Evolutionary conservation across 768 basidiomycete species (phyloP).

Genomic region (Amanita subjunquillea): DNA sequence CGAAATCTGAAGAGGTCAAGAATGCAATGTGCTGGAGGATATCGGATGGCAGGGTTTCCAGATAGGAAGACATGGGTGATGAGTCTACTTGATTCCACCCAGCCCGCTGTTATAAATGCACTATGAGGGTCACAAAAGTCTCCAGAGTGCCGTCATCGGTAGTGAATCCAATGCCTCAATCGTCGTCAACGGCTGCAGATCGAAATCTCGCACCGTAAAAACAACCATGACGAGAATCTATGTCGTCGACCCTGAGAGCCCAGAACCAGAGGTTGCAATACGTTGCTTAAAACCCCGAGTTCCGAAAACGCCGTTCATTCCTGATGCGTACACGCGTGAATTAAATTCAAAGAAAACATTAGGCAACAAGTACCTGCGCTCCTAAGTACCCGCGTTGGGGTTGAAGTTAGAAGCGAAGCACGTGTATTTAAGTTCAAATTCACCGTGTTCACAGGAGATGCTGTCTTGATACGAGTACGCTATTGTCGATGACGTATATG

Average conservation of each 20-base stretch:
- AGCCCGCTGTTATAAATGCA: background rate
- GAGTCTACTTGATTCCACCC: background rate
- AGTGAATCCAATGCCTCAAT: background rate
- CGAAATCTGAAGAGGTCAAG: slow-evolving; percentile 27
- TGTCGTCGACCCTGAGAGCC: background rate
- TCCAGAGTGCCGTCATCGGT: slow-evolving; percentile 1
- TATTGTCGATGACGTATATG: background rate
- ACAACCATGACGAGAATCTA: background rate
- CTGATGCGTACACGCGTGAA: background rate
- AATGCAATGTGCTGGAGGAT: slow-evolving; percentile 47
- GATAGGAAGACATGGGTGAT: slow-evolving; percentile 29
- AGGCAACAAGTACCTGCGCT: background rate
- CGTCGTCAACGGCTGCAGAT: background rate
- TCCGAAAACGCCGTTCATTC: slow-evolving; percentile 1
- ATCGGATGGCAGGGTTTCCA: slow-evolving; percentile 44
- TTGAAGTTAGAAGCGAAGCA: background rate
- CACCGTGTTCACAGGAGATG: background rate
- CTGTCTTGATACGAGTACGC: background rate
- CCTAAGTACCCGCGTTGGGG: too few species aligned
- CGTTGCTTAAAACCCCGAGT: background rate
- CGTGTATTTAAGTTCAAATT: background rate
- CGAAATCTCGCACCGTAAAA: background rate
- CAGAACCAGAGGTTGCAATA: background rate
- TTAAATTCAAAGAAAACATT: background rate
- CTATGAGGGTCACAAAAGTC: background rate